Percentiles rank a stretch among this genome's conserved stretches.
phyloP scores from a whole-genome alignment of 441 rosid species.

The Lepidium campestre region DNA sequence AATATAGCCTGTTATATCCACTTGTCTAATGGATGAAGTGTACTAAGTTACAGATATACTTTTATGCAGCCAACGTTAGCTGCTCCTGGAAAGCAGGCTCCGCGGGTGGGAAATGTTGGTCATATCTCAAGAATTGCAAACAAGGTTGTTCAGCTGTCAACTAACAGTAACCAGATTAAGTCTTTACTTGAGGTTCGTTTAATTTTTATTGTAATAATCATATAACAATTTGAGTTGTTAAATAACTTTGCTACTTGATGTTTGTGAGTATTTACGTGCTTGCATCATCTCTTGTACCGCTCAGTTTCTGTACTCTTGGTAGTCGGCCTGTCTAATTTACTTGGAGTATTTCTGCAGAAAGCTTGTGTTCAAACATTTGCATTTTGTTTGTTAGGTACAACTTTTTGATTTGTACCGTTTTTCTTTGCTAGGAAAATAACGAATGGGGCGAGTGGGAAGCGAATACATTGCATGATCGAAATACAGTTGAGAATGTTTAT shows the following conservation, averaged over 20 bases:
- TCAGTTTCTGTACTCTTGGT: neutral
- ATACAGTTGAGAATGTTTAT: conserved; percentile 78
- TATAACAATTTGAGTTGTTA: neutral
- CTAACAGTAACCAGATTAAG: conserved; percentile 56
- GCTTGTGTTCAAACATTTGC: neutral
- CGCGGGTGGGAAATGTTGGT: conserved; percentile 82
- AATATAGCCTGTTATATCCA: neutral
- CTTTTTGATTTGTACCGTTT: neutral
- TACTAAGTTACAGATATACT: conserved; percentile 4
- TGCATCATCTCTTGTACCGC: neutral
- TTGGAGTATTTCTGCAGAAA: neutral
- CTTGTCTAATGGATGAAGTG: neutral
- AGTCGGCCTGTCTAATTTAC: neutral
- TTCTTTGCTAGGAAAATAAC: conserved; percentile 49
- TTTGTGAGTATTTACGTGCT: neutral
- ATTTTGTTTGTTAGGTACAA: conserved; percentile 6
- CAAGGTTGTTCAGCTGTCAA: conserved; percentile 71
- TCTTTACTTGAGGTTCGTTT: conserved; percentile 70
- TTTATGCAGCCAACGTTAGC: conserved; percentile 77
- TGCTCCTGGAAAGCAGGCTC: conserved; percentile 67
- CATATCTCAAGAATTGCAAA: conserved; percentile 81
- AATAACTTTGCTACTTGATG: neutral
- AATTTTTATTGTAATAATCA: neutral
- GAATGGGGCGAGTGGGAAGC: conserved; percentile 91
- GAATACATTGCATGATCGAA: conserved; percentile 69